These are phyloP conservation scores for Xylariaceae sp. DNA, from an alignment of 2,329 filamentous ascomycete species.

Conservation along the genomic window DNA sequence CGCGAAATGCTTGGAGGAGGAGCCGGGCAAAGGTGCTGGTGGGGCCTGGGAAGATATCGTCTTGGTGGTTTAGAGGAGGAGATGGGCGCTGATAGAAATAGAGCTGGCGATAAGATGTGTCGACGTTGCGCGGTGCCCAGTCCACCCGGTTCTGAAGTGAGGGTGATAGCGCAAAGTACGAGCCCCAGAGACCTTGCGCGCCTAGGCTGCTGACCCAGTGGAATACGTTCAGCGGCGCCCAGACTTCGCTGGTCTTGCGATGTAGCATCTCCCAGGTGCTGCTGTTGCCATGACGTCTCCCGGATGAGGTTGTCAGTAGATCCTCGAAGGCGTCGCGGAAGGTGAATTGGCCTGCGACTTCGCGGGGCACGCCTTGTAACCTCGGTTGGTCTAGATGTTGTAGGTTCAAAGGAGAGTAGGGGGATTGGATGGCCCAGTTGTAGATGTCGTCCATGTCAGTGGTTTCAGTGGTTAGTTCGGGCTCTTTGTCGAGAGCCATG, in stretches of 20 bases:
- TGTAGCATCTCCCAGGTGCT: constrained; percentile 32
- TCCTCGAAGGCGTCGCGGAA: constrained; percentile 56
- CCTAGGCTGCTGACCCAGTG: constrained; percentile 39
- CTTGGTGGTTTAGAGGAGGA: background rate
- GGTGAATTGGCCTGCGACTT: constrained; percentile 35
- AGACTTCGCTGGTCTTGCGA: constrained; percentile 30
- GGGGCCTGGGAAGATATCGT: background rate
- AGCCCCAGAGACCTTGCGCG: constrained; percentile 35
- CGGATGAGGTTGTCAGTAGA: constrained; percentile 44
- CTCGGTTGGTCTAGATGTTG: constrained; percentile 42
- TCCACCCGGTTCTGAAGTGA: background rate
- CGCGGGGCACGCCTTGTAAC: constrained; percentile 37
- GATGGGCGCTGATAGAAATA: background rate
- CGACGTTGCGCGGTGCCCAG: background rate
- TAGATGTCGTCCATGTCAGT: constrained; percentile 26
- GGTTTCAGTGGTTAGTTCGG: constrained; percentile 3
- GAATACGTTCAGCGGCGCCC: constrained; percentile 24
- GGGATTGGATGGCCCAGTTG: constrained; percentile 35
- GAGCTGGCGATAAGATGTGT: background rate
- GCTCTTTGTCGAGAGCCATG: background rate
- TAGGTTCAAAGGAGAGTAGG: constrained; percentile 43
- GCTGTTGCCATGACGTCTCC: constrained; percentile 33
- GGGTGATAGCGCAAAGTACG: constrained; percentile 26
- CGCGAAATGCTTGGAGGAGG: background rate
- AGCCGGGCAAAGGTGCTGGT: background rate